Evolutionary conservation across 106 monocot species (phyloP).

Genomic region (Acorus calamus): DNA sequence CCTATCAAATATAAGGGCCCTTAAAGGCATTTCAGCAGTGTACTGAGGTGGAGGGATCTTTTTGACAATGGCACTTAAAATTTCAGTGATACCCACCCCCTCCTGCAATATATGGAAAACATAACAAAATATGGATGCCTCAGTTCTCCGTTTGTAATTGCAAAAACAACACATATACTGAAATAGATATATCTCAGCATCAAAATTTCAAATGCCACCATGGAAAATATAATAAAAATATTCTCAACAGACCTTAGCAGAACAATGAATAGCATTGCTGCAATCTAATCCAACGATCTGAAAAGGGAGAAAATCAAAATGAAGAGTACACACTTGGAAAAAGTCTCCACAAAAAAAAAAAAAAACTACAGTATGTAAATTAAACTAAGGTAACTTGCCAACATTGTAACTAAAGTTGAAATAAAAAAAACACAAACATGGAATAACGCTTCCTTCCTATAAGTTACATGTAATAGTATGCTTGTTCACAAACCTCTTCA

Average conservation of each 20-base stretch:
- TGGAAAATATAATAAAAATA: background rate
- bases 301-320: slow-evolving; percentile 3
- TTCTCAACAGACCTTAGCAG: slow-evolving; percentile 69
- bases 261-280: slow-evolving; percentile 77
- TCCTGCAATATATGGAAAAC: slow-evolving; percentile 38
- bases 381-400: background rate
- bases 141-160: background rate
- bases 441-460: too few species aligned
- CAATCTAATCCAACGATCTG: slow-evolving; percentile 97
- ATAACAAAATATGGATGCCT: background rate
- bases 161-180: background rate
- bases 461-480: background rate
- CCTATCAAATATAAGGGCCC: slow-evolving; percentile 99
- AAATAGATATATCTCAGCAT: background rate
- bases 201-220: background rate
- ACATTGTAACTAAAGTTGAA: background rate
- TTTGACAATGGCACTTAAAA: slow-evolving; percentile 66
- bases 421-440: background rate
- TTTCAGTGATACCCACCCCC: slow-evolving; percentile 83
- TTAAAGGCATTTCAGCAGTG: slow-evolving; percentile 59
- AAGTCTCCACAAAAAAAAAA: background rate
- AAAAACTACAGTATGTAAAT: background rate
- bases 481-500: slow-evolving; percentile 58
- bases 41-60: slow-evolving; percentile 75
- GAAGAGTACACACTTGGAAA: background rate